phyloP scores from a whole-genome alignment of 2,329 filamentous ascomycete species.

The Phialophora macrospora region DNA sequence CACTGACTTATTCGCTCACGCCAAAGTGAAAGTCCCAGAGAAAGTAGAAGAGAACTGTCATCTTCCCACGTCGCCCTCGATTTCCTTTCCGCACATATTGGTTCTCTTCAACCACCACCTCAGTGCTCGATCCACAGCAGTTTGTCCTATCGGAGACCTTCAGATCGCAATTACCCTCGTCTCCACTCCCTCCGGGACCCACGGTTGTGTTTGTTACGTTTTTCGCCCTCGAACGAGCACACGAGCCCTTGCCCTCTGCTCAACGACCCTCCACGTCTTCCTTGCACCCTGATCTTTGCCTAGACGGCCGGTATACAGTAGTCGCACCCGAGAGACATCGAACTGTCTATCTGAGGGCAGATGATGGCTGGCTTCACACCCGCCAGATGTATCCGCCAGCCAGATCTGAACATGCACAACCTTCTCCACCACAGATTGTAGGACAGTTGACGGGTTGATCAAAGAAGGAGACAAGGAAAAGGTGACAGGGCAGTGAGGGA shows the following conservation, averaged over 20 bases:
- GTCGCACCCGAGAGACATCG: not conserved
- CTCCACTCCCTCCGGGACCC: conserved; percentile 15
- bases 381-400: conserved; percentile 21
- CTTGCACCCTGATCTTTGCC: not conserved
- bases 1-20: conserved; percentile 15
- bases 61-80: conserved; percentile 11
- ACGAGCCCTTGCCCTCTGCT: conserved; percentile 22
- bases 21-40: conserved; percentile 8
- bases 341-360: not conserved
- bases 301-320: conserved; percentile 1
- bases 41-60: not conserved
- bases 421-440: conserved; percentile 20
- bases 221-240: conserved; percentile 20
- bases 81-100: not conserved
- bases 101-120: not conserved
- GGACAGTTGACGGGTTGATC: conserved; percentile 13
- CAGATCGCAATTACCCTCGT: conserved; percentile 8
- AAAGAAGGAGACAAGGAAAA: conserved; percentile 7
- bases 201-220: conserved; percentile 11
- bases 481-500: not conserved
- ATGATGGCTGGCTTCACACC: conserved; percentile 24
- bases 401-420: conserved; percentile 23
- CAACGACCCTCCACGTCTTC: conserved; percentile 2
- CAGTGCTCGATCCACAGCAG: not conserved
- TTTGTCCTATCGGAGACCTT: not conserved